Conservation (phyloP, 148 eudicot genomes). For the Vaccinium vitisidaea region DNA sequence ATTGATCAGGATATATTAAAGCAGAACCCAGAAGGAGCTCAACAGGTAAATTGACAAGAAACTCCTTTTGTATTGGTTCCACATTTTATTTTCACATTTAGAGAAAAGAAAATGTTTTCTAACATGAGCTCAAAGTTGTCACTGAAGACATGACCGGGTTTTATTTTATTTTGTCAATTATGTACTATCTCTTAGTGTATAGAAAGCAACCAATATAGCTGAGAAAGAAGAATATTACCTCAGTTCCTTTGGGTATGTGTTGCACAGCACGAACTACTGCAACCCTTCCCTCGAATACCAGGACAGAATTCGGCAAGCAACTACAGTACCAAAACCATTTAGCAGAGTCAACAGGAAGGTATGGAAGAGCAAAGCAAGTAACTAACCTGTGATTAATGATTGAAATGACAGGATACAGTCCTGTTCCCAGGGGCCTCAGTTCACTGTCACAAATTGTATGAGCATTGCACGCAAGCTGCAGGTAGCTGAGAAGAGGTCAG, state of each 20-base stretch:
- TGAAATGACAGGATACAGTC: constrained; percentile 73
- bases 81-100: not conserved
- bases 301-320: constrained; percentile 86
- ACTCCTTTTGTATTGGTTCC: not conserved
- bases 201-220: constrained; percentile 1
- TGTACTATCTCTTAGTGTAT: not conserved
- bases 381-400: constrained; percentile 87
- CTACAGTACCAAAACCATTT: constrained; percentile 44
- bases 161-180: not conserved
- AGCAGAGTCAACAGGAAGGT: constrained; percentile 6
- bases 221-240: constrained; percentile 51
- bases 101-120: not conserved
- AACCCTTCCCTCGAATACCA: constrained; percentile 75
- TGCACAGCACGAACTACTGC: constrained; percentile 87
- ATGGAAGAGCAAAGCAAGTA: not conserved
- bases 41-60: not conserved
- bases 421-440: constrained; percentile 82
- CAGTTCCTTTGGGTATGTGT: constrained; percentile 81
- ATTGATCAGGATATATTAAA: not conserved
- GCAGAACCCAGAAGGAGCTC: not conserved
- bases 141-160: not conserved
- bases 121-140: not conserved
- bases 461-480: constrained; percentile 94
- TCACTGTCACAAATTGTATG: constrained; percentile 91
- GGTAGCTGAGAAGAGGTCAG: constrained; percentile 11